Evolutionary conservation across 176 grass and related monocot genomes (phyloP).

Genomic region (Musa troglodytarum): DNA sequence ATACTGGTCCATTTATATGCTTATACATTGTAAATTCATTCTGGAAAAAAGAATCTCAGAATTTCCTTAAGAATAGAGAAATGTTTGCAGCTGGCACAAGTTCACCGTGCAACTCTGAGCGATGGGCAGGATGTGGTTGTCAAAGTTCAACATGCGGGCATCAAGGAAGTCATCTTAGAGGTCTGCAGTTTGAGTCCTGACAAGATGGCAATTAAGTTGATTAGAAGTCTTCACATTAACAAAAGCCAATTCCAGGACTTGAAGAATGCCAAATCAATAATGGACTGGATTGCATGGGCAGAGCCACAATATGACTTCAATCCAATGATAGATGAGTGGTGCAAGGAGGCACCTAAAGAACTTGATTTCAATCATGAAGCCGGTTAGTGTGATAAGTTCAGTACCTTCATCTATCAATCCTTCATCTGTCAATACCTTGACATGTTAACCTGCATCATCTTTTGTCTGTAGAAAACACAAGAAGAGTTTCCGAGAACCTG

Average conservation of each 20-base stretch:
- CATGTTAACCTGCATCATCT: not conserved
- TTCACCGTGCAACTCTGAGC: conserved; percentile 71
- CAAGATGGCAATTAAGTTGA: not conserved
- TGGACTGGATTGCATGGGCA: conserved; percentile 97
- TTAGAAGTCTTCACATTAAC: conserved; percentile 11
- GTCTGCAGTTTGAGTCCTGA: conserved; percentile 40
- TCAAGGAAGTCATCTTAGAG: conserved; percentile 97
- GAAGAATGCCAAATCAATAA: conserved; percentile 88
- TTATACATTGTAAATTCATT: not conserved
- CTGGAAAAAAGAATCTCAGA: conserved; percentile 5
- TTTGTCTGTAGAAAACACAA: conserved; percentile 77
- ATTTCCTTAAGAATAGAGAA: conserved; percentile 20
- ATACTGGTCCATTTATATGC: not conserved
- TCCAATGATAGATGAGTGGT: conserved; percentile 97
- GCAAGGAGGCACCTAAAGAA: conserved; percentile 90
- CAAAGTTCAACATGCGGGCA: conserved; percentile 88
- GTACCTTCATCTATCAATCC: not conserved
- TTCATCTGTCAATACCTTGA: not conserved
- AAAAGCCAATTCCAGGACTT: conserved; percentile 55
- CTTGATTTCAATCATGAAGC: conserved; percentile 98
- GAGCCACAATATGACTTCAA: conserved; percentile 89
- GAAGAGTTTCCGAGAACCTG: conserved; percentile 67
- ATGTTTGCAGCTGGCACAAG: conserved; percentile 76
- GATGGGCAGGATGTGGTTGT: conserved; percentile 93
- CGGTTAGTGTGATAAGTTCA: conserved; percentile 30